phyloP scores from a whole-genome alignment of 2,329 filamentous ascomycete genomes.

The Cytospora piceae region DNA sequence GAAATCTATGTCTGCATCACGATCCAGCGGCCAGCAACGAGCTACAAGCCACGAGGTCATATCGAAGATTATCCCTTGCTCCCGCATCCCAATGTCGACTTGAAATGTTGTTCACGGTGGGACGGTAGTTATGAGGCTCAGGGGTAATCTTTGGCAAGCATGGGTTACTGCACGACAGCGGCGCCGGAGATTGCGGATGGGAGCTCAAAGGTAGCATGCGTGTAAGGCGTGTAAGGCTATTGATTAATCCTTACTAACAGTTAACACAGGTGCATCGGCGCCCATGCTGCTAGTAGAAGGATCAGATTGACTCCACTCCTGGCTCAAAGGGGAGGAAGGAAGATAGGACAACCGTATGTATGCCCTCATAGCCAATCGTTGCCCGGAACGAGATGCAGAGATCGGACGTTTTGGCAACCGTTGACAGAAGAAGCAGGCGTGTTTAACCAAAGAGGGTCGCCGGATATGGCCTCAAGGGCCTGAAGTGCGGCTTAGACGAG shows the following conservation, averaged over 20 bases:
- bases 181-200: neutral
- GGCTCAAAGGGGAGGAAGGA: neutral
- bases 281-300: neutral
- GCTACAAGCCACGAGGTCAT: too few species aligned
- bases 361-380: neutral
- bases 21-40: too few species aligned
- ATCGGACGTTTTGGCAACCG: neutral
- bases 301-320: neutral
- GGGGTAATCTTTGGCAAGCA: neutral
- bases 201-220: neutral
- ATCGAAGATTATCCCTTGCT: too few species aligned
- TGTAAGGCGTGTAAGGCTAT: neutral
- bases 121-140: neutral
- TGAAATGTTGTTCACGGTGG: too few species aligned
- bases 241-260: neutral
- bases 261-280: neutral
- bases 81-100: too few species aligned
- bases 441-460: neutral
- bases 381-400: neutral
- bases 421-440: neutral
- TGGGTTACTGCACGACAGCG: neutral
- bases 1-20: too few species aligned
- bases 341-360: neutral
- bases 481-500: neutral
- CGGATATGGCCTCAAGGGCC: neutral